Conservation (phyloP, 176 grass and related monocot species). For the Avena sativa region DNA sequence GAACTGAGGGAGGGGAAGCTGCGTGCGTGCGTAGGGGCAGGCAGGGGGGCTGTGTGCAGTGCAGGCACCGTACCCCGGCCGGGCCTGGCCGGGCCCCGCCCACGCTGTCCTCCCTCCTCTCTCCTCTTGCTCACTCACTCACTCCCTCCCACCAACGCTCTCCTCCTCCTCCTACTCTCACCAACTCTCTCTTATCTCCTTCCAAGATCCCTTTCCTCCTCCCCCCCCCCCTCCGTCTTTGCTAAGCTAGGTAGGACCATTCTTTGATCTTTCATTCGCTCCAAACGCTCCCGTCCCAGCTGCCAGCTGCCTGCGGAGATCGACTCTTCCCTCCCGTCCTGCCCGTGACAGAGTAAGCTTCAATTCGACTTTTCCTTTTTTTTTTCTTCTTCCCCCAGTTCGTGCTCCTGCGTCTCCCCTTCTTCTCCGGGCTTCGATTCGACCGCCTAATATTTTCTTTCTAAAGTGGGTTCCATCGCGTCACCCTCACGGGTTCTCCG, state of each 20-base stretch:
- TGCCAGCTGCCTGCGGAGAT: slow-evolving; percentile 40
- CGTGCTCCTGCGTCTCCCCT: slow-evolving; percentile 17
- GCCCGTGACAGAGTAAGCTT: slow-evolving; percentile 5
- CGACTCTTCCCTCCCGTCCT: slow-evolving; percentile 9
- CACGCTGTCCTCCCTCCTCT: slow-evolving; percentile 33
- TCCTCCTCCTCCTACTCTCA: slow-evolving; percentile 40
- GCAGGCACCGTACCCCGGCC: background rate
- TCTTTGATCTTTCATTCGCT: slow-evolving; percentile 55
- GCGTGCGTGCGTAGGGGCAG: slow-evolving; percentile 39
- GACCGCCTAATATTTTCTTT: slow-evolving; percentile 45
- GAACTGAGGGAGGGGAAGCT: slow-evolving; percentile 44
- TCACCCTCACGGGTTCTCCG: slow-evolving; percentile 52
- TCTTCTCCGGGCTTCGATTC: slow-evolving; percentile 60
- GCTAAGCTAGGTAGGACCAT: slow-evolving; percentile 47
- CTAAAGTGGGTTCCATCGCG: slow-evolving; percentile 75
- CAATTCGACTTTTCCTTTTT: slow-evolving; percentile 14
- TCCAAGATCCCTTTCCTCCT: slow-evolving; percentile 53
- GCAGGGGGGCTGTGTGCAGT: background rate
- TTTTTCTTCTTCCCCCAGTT: background rate
- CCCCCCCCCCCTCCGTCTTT: background rate
- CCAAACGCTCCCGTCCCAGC: slow-evolving; percentile 37
- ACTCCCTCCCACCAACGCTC: slow-evolving; percentile 40
- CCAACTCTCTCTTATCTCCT: slow-evolving; percentile 64
- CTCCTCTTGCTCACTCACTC: slow-evolving; percentile 41
- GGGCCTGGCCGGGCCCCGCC: background rate